phyloP scores from a whole-genome alignment of 2,329 filamentous ascomycete species.

The Ascocoryne sarcoides region DNA sequence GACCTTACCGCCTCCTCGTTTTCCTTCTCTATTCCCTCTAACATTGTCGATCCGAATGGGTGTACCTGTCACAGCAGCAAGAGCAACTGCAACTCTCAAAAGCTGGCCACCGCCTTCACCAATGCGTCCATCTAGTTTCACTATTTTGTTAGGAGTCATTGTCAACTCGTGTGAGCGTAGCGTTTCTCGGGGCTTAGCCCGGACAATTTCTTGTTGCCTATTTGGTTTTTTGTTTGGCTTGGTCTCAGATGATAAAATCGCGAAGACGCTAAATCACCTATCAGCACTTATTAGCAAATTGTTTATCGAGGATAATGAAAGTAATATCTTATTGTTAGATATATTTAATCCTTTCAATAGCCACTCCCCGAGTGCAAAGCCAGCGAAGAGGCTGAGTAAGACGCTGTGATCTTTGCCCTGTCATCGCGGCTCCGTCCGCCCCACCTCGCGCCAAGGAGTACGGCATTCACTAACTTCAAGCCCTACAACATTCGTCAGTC shows the following conservation, averaged over 20 bases:
- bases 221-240: constrained; percentile 1
- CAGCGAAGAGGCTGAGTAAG: too few species aligned
- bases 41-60: constrained; percentile 46
- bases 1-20: constrained; percentile 21
- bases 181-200: too few species aligned
- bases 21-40: constrained; percentile 40
- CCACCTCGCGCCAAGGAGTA: background rate
- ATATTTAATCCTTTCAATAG: too few species aligned
- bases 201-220: constrained; percentile 4
- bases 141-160: too few species aligned
- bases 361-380: too few species aligned
- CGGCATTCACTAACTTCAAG: background rate
- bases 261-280: constrained; percentile 8
- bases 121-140: constrained; percentile 46
- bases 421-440: constrained; percentile 22
- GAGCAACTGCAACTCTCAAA: constrained; percentile 44
- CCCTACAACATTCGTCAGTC: background rate
- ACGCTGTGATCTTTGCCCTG: constrained; percentile 5
- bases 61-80: constrained; percentile 47
- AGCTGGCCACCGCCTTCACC: constrained; percentile 57
- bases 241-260: background rate
- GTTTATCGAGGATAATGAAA: background rate
- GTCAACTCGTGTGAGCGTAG: too few species aligned
- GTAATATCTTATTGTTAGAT: too few species aligned
- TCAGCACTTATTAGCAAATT: too few species aligned